phyloP scores from a whole-genome alignment of 176 grass and related monocot species.

The Cenchrus fungigraminus region DNA sequence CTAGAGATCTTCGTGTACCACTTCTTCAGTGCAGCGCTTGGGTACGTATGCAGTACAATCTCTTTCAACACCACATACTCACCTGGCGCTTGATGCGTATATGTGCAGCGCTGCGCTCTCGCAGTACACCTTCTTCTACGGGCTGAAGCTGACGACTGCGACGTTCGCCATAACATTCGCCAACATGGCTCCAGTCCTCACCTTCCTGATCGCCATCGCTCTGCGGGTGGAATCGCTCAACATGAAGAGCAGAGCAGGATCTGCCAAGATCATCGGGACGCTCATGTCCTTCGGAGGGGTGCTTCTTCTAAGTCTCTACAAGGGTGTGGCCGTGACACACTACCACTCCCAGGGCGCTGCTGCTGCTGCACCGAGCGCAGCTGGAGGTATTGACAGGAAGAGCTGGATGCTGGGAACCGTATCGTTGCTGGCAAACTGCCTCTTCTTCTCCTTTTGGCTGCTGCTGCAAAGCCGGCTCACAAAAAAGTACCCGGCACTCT shows the following conservation, averaged over 20 bases:
- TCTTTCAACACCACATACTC: too few relatives aligned
- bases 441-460: conserved; percentile 77
- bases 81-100: too few relatives aligned
- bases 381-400: conserved; percentile 13
- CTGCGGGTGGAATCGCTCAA: conserved; percentile 67
- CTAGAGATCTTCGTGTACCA: conserved; percentile 65
- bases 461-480: conserved; percentile 65
- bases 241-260: conserved; percentile 60
- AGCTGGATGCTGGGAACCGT: conserved; percentile 67
- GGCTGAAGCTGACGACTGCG: conserved; percentile 70
- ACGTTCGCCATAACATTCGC: conserved; percentile 84
- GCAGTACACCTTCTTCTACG: conserved; percentile 76
- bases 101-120: conserved; percentile 62
- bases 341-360: too few relatives aligned
- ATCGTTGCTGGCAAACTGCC: conserved; percentile 56
- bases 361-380: background rate
- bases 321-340: conserved; percentile 55
- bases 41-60: conserved; percentile 35
- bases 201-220: conserved; percentile 70
- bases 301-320: conserved; percentile 74
- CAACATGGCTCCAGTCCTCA: conserved; percentile 78
- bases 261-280: conserved; percentile 63
- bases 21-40: conserved; percentile 76
- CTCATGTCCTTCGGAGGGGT: conserved; percentile 56
- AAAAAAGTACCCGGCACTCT: conserved; percentile 79